These are phyloP conservation scores for Polyplosphaeria fusca DNA, from an alignment of 495 filamentous ascomycete genomes.

Conservation along the genomic window DNA sequence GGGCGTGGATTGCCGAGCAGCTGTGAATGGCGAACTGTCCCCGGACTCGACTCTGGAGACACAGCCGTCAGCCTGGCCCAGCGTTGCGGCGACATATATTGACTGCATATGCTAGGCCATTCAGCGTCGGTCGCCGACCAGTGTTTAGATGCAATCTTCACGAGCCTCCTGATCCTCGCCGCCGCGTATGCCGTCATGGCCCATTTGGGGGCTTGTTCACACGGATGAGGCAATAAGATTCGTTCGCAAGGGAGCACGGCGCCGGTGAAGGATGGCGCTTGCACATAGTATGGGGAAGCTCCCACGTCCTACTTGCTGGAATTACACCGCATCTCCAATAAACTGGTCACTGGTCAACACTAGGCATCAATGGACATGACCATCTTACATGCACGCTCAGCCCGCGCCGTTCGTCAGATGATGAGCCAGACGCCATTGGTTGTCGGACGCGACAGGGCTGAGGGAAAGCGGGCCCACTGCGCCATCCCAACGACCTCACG, in stretches of 20 bases:
- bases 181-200: no score
- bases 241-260: background rate
- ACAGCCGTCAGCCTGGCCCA: slow-evolving; percentile 5
- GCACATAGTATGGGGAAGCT: background rate
- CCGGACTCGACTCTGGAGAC: background rate
- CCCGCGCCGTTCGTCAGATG: background rate
- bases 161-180: no score
- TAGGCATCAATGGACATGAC: background rate
- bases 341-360: slow-evolving; percentile 5
- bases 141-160: no score
- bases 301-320: slow-evolving; percentile 15
- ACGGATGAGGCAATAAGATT: background rate
- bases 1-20: slow-evolving; percentile 70
- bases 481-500: no score
- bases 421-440: no score
- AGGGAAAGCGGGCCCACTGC: no score
- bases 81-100: no score
- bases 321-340: slow-evolving; percentile 23
- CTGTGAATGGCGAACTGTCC: slow-evolving; percentile 16
- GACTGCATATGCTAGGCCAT: no score
- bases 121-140: no score
- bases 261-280: slow-evolving; percentile 4
- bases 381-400: background rate
- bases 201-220: no score
- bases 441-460: no score